phyloP scores from a whole-genome alignment of 176 grass and related monocot genomes.

The Paspalum notatum region DNA sequence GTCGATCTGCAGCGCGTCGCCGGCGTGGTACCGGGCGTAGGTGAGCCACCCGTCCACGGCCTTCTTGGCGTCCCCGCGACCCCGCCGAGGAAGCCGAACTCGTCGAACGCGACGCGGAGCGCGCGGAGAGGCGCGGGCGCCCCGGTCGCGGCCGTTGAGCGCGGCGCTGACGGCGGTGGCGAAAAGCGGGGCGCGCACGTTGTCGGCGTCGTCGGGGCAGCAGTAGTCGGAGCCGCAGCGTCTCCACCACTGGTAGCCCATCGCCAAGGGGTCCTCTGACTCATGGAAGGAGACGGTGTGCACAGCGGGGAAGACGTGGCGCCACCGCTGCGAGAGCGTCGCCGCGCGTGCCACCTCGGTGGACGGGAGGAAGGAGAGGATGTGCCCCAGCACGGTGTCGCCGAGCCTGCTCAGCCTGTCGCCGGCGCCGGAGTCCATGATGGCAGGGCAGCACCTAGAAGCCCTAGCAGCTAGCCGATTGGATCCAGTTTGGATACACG shows the following conservation, averaged over 20 bases:
- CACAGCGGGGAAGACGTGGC: background rate
- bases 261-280: background rate
- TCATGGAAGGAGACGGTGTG: constrained; percentile 20
- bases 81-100: background rate
- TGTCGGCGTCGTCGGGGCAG: background rate
- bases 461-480: background rate
- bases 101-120: constrained; percentile 3
- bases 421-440: background rate
- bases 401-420: constrained; percentile 19
- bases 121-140: background rate
- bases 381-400: background rate
- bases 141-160: background rate
- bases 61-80: background rate
- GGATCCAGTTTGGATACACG: too few relatives aligned
- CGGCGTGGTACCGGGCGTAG: background rate
- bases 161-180: background rate
- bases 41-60: background rate
- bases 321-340: background rate
- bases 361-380: constrained; percentile 28
- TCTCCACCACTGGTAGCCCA: background rate
- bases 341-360: background rate
- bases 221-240: too few relatives aligned
- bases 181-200: background rate
- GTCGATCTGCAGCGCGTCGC: background rate
- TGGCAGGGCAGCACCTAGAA: background rate